Conservation (phyloP, 176 grass and related monocot genomes). For the Aegilops speltoides region DNA sequence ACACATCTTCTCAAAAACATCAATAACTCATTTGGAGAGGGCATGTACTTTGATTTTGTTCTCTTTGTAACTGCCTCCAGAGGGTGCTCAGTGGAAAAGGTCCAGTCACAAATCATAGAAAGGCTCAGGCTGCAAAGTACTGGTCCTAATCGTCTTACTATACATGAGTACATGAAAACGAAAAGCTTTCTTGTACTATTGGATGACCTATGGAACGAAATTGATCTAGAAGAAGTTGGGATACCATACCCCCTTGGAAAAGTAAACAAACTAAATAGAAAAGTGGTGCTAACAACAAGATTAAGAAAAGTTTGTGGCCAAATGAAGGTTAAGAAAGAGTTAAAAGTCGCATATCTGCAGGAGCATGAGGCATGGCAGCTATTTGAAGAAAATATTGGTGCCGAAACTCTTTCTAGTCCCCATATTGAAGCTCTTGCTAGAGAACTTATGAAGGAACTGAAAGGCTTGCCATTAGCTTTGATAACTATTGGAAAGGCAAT, state of each 20-base stretch:
- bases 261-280: background rate
- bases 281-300: slow-evolving; percentile 44
- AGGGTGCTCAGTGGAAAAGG: background rate
- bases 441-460: slow-evolving; percentile 10
- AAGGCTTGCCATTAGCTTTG: slow-evolving; percentile 44
- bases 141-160: background rate
- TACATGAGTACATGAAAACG: background rate
- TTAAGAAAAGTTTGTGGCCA: slow-evolving; percentile 12
- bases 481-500: slow-evolving; percentile 36
- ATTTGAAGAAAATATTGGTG: background rate
- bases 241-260: background rate
- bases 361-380: slow-evolving; percentile 23
- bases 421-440: background rate
- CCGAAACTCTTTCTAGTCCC: background rate
- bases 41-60: background rate
- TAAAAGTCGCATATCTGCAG: slow-evolving; percentile 24
- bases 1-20: background rate
- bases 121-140: background rate
- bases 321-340: slow-evolving; percentile 21
- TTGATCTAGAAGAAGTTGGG: slow-evolving; percentile 22
- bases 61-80: background rate
- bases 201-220: background rate
- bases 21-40: background rate
- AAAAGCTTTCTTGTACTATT: slow-evolving; percentile 1
- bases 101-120: background rate